Evolutionary conservation across 768 basidiomycete species (phyloP).

Genomic region (Lactarius pseudohatsudake): DNA sequence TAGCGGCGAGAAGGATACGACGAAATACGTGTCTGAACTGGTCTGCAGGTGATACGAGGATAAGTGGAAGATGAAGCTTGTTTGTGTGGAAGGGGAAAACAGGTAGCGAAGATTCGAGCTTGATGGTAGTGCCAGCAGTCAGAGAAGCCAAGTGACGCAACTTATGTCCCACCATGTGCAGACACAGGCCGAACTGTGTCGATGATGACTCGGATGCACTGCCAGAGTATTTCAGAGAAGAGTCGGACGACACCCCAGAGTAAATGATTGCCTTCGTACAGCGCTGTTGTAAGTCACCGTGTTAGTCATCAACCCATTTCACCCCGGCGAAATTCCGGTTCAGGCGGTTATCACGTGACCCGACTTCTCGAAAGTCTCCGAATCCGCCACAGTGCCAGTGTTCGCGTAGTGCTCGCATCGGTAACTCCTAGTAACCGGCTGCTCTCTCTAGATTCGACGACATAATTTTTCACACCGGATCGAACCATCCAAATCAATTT

Average conservation of each 20-base stretch:
- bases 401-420: too few species aligned
- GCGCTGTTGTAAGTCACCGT: too few species aligned
- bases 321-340: not conserved
- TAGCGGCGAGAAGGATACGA: conserved; percentile 31
- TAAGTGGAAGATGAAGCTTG: conserved; percentile 40
- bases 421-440: too few species aligned
- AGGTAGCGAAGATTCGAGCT: conserved; percentile 16
- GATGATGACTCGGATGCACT: not conserved
- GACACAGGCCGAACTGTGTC: not conserved
- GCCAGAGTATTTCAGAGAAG: not conserved
- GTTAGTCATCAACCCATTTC: not conserved
- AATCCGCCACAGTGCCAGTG: too few species aligned
- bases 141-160: conserved; percentile 13
- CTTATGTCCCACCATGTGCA: not conserved
- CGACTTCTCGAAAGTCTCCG: too few species aligned
- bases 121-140: not conserved
- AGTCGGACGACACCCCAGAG: not conserved
- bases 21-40: conserved; percentile 47
- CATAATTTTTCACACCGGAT: too few species aligned
- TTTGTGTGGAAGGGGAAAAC: conserved; percentile 27
- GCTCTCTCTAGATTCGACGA: too few species aligned
- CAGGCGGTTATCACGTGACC: too few species aligned
- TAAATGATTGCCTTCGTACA: not conserved
- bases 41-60: conserved; percentile 49
- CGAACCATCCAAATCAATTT: too few species aligned